Conservation (phyloP, 192 early-diverging fungal genomes). For the Thamnidium elegans region DNA sequence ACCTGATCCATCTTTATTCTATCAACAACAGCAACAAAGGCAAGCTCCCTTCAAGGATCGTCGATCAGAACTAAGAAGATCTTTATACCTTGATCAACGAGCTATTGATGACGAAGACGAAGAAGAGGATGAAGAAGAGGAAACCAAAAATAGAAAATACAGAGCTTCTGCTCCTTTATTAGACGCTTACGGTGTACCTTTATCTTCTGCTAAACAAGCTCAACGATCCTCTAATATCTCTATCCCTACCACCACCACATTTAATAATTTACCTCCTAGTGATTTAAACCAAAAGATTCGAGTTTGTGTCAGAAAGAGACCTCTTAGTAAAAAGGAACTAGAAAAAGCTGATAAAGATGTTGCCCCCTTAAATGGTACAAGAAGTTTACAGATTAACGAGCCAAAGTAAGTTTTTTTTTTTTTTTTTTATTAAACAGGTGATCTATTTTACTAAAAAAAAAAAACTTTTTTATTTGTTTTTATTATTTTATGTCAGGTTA, state of each 20-base stretch:
- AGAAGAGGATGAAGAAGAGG: constrained; percentile 19
- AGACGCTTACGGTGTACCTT: constrained; percentile 75
- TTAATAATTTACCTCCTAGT: constrained; percentile 25
- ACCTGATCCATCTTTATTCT: constrained; percentile 13
- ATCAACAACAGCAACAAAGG: not conserved
- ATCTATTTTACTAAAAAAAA: not conserved
- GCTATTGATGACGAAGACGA: not conserved
- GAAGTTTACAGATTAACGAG: constrained; percentile 83
- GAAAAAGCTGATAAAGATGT: constrained; percentile 82
- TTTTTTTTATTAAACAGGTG: not conserved
- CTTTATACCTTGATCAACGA: constrained; percentile 15
- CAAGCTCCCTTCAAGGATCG: constrained; percentile 15
- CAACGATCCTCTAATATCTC: constrained; percentile 16
- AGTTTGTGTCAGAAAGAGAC: constrained; percentile 95
- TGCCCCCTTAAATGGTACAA: constrained; percentile 55
- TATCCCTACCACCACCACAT: not conserved
- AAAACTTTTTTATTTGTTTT: not conserved
- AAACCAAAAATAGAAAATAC: constrained; percentile 18
- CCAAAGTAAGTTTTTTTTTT: constrained; percentile 67
- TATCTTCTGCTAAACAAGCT: not conserved
- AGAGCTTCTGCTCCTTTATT: constrained; percentile 46
- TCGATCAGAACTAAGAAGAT: constrained; percentile 13
- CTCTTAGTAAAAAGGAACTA: constrained; percentile 83
- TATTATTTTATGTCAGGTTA: constrained; percentile 55
- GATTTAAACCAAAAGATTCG: constrained; percentile 84